phyloP scores from a whole-genome alignment of 495 filamentous ascomycete species.

The Annulohypoxylon bovei region DNA sequence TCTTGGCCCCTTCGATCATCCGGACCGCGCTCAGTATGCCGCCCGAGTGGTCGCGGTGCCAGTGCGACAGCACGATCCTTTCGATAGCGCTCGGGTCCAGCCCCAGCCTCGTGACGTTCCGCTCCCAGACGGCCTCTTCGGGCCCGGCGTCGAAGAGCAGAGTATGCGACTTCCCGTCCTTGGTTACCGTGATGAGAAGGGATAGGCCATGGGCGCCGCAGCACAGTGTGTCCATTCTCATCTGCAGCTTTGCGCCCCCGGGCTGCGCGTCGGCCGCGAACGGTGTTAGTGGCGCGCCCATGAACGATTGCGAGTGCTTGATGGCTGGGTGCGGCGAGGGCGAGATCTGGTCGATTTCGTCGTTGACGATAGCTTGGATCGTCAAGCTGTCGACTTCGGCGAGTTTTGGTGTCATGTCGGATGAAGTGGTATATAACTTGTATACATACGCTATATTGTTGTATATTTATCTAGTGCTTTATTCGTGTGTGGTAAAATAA shows the following conservation, averaged over 20 bases:
- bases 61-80: constrained; percentile 60
- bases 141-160: constrained; percentile 70
- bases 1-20: constrained; percentile 59
- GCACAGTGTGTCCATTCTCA: constrained; percentile 67
- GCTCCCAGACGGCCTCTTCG: constrained; percentile 65
- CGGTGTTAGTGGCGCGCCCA: constrained; percentile 50
- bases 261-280: constrained; percentile 29
- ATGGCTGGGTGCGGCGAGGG: constrained; percentile 60
- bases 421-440: background rate
- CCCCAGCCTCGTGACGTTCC: constrained; percentile 62
- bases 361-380: constrained; percentile 38
- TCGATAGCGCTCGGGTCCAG: constrained; percentile 55
- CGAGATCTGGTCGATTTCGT: constrained; percentile 69
- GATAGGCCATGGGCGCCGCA: constrained; percentile 70
- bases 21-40: constrained; percentile 53
- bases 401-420: constrained; percentile 8
- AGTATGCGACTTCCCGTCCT: constrained; percentile 60
- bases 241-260: constrained; percentile 57
- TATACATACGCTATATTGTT: no score
- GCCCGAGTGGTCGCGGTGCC: constrained; percentile 72
- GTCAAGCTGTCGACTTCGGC: constrained; percentile 33
- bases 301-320: constrained; percentile 55
- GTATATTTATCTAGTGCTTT: no score
- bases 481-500: background rate
- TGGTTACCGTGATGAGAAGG: constrained; percentile 65